phyloP scores from a whole-genome alignment of 371 early-diverging fungal species.

The Nematocida displodere region DNA sequence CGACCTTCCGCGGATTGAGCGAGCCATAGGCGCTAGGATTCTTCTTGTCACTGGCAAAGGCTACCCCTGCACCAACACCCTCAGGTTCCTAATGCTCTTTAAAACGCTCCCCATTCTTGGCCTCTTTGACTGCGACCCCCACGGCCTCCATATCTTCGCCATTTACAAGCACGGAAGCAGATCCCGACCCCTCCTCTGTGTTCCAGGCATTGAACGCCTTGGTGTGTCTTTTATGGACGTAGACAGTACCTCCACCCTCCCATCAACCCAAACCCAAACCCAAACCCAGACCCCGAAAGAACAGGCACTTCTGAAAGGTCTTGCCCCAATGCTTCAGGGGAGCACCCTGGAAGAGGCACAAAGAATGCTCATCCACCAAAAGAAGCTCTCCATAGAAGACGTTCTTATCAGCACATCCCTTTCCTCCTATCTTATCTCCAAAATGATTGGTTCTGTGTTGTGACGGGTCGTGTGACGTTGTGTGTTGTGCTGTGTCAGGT shows the following conservation, averaged over 20 bases:
- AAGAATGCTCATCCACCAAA: constrained; percentile 17
- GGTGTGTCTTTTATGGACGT: constrained; percentile 38
- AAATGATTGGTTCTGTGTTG: background rate
- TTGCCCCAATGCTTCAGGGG: background rate
- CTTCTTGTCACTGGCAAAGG: constrained; percentile 64
- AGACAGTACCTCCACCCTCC: background rate
- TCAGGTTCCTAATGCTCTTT: constrained; percentile 51
- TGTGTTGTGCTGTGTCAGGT: background rate
- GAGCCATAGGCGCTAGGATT: background rate
- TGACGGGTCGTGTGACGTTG: background rate
- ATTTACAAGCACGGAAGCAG: constrained; percentile 56
- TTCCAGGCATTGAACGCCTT: constrained; percentile 48
- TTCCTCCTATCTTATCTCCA: background rate
- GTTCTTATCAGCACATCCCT: background rate
- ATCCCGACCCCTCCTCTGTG: constrained; percentile 1
- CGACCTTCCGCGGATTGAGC: background rate
- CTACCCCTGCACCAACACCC: constrained; percentile 64
- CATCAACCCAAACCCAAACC: background rate
- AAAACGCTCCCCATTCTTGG: constrained; percentile 48
- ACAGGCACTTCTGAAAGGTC: background rate
- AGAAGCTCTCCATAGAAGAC: constrained; percentile 45
- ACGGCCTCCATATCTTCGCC: constrained; percentile 61
- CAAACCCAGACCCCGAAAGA: background rate
- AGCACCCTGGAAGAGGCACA: constrained; percentile 2
- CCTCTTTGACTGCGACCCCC: constrained; percentile 65